phyloP scores from a whole-genome alignment of 2,329 filamentous ascomycete species.

The Alternaria infectoria region DNA sequence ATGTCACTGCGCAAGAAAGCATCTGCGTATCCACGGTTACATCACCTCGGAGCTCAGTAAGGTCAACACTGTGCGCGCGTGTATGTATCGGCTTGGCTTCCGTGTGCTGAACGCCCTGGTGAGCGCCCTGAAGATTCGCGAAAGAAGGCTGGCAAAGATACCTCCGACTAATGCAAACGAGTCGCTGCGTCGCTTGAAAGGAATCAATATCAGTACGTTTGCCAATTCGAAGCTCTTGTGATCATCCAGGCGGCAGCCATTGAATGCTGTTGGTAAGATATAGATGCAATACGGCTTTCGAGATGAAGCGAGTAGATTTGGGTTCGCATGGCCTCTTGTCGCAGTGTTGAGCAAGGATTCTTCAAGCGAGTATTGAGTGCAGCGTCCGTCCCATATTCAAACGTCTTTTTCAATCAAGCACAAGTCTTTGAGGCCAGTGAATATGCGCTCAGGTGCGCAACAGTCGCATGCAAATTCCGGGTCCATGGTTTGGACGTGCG shows the following conservation, averaged over 20 bases:
- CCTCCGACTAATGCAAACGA: background rate
- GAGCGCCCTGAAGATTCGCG: background rate
- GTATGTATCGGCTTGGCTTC: background rate
- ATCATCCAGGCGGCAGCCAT: background rate
- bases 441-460: background rate
- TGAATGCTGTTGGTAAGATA: background rate
- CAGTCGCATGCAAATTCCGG: background rate
- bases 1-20: background rate
- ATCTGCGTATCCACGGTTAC: background rate
- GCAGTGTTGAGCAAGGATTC: background rate
- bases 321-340: background rate
- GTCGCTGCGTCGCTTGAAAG: background rate
- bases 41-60: background rate
- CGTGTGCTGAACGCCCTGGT: background rate
- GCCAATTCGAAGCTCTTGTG: background rate
- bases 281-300: background rate
- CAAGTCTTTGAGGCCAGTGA: background rate
- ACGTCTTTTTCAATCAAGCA: fast-evolving
- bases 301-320: background rate
- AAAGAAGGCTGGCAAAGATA: background rate
- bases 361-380: background rate
- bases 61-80: background rate
- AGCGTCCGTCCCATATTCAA: background rate
- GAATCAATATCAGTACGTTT: background rate
- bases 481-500: background rate